Evolutionary conservation across 169 alveolate genomes (phyloP).

Genomic region (Plasmodium relictum): DNA sequence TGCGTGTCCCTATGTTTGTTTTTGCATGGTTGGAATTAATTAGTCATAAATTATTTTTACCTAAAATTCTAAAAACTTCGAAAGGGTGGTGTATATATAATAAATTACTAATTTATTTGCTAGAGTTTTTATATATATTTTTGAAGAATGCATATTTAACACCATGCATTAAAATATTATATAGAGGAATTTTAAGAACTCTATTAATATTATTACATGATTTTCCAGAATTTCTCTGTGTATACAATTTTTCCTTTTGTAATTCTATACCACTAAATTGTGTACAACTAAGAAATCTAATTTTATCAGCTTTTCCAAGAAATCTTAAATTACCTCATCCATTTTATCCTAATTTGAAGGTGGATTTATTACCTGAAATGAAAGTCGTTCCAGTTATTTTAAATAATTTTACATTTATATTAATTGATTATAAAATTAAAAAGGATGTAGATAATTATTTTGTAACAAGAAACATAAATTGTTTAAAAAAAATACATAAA

Average conservation of each 20-base stretch:
- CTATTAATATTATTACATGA: constrained; percentile 93
- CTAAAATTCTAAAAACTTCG: constrained; percentile 86
- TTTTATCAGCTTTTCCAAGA: constrained; percentile 94
- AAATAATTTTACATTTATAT: constrained; percentile 61
- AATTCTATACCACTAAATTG: constrained; percentile 91
- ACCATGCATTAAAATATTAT: constrained; percentile 37
- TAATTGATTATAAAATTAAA: constrained; percentile 78
- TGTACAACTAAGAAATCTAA: constrained; percentile 91
- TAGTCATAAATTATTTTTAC: constrained; percentile 93
- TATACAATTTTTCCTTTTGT: constrained; percentile 92
- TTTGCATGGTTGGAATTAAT: constrained; percentile 97
- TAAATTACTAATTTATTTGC: constrained; percentile 80
- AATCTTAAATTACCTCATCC: constrained; percentile 91
- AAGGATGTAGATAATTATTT: constrained; percentile 70
- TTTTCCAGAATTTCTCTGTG: constrained; percentile 96
- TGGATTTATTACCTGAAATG: constrained; percentile 93
- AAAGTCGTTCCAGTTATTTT: constrained; percentile 88
- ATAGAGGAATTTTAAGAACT: constrained; percentile 87
- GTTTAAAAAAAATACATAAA: constrained; percentile 73
- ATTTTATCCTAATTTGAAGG: constrained; percentile 89
- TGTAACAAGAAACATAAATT: constrained; percentile 17
- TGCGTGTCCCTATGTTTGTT: constrained; percentile 96
- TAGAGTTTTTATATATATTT: constrained; percentile 78
- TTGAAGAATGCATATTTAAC: constrained; percentile 78
- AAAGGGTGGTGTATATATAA: constrained; percentile 86